Evolutionary conservation across 805 yeast species (phyloP), one percentile per base, ranked within the genome.

Genomic region (Priceomyces haplophilus): DNA sequence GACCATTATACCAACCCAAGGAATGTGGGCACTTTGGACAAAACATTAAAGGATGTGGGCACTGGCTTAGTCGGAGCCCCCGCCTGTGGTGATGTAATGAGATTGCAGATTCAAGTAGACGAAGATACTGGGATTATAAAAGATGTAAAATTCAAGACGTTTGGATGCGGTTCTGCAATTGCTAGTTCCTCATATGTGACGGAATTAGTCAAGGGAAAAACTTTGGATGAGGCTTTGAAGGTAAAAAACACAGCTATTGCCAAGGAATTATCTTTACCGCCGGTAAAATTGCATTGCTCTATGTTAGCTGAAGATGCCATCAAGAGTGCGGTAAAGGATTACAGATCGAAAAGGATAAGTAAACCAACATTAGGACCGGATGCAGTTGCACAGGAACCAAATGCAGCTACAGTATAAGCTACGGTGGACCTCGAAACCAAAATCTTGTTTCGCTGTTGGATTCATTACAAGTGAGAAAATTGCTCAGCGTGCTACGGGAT

Each of bases 291-390:
- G 56, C 99, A 93, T 64, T 93, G 99, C 66, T 88, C 97, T 13
- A 93, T 93, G 99, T 76, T 93, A 58, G 99, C 99, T 13, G 99
- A 93, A 67, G 99, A 93, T 59, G 99, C 99, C 40, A 93, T 93
- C 66, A 91, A 93, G 76, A 83, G 90, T 41, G 99, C 99, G 11
- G 89, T 93, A 54, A 89, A 88, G 71, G 98, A 93, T 67, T 93
- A 91, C 76, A 83, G 80, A 67, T 67, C 88, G 40, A 93, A 93
- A 83, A 81, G 95, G 67, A 49, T 61, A 52, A 45, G 50, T 46
- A 66, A 67, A 58, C 75, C 85, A 37, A 82, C 87, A 41, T 69
- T 82, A 50, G 88, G 88, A 25, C 81, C 82, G 7, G 78, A 73
- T 31, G 78, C 81, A 12, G 61, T 48, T 35, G 44, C 54, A 27